Evolutionary conservation across 352 stramenopile genomes (phyloP).

Genomic region (Thalassiosira livingstoniorum): DNA sequence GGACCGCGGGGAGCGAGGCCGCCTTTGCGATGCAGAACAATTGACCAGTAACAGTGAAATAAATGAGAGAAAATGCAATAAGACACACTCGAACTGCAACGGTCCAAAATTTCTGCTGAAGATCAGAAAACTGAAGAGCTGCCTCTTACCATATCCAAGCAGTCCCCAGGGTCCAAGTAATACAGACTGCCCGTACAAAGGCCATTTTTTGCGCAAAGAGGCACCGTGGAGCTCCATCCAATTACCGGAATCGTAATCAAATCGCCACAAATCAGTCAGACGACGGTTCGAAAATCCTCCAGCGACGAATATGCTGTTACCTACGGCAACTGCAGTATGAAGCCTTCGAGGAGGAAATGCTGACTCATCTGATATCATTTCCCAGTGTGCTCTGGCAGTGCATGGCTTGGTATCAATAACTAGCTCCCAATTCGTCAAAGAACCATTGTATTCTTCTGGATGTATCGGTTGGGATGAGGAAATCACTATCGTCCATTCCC

Average conservation of each 20-base stretch:
- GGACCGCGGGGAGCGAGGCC: conserved; percentile 8
- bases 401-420: conserved; percentile 40
- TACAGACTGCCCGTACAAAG: conserved; percentile 26
- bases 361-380: conserved; percentile 21
- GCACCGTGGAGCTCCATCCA: conserved; percentile 36
- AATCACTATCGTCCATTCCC: conserved; percentile 45
- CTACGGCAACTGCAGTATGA: conserved; percentile 46
- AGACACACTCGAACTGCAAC: no score
- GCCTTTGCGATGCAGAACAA: no score
- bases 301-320: conserved; percentile 44
- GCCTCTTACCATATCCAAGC: conserved; percentile 28
- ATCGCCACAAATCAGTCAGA: conserved; percentile 52
- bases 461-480: not conserved
- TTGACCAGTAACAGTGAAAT: no score
- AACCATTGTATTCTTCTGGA: not conserved
- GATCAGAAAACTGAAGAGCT: no score
- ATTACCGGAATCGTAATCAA: conserved; percentile 36
- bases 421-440: conserved; percentile 40
- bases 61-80: no score
- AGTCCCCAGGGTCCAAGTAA: conserved; percentile 43
- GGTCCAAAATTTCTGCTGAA: no score
- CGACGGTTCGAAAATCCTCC: conserved; percentile 34
- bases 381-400: conserved; percentile 26
- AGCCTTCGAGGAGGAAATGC: conserved; percentile 26
- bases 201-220: not conserved